Evolutionary conservation across 2,329 filamentous ascomycete species (phyloP), one percentile per base, ranked within the genome.

Genomic region (Lachnellula subtilissima): DNA sequence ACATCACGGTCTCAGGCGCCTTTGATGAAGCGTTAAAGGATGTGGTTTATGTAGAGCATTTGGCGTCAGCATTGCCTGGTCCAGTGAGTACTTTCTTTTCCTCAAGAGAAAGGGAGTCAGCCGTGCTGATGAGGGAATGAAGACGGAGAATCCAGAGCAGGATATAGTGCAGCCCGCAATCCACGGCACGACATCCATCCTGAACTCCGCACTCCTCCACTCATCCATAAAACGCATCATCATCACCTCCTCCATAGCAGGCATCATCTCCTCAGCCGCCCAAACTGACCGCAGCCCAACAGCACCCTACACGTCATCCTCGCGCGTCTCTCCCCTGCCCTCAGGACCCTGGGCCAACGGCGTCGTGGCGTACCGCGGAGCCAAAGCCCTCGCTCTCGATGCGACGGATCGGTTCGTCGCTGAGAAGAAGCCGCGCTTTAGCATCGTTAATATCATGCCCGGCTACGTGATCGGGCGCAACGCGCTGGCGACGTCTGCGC

Each of bases 321-420:
- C 40, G 6, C 37, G 55, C 23, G 25, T 57, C 25, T 35, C 45
- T 4, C 55, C 55, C 22, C 47, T 53, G 17, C 55, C 55, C 6
- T 42, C 46, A 7, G 45, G 23, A 25, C 55, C 64, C 1, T 65
- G 40, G 46, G 14, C 43, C 6, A 32, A 50, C 37, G 28, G 60
- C 40, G 61, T 65, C 58, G 59, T 62, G 50, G 69, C 65, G 6
- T 70, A 70, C 50, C 64, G 54, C 22, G 59, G 54, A 46, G 62
- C 64, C 9, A 70, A 70, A 58, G 25, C 60, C 2, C 60, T 68
- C 0, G 55, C 68, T 17, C 62, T 64, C 28, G 57, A 61, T 32
- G 64, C 63, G 1, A 65, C 64, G 17, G 57, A 56, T 11, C 37
- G 58, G 7, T 71, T 69, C 52, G 45, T 63, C 12, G 50, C 40